A percentile compares a stretch with the other conserved stretches of the same genome.
Evolutionary conservation across 2,329 filamentous ascomycete species (phyloP).

Genomic region (Curvularia sp.): DNA sequence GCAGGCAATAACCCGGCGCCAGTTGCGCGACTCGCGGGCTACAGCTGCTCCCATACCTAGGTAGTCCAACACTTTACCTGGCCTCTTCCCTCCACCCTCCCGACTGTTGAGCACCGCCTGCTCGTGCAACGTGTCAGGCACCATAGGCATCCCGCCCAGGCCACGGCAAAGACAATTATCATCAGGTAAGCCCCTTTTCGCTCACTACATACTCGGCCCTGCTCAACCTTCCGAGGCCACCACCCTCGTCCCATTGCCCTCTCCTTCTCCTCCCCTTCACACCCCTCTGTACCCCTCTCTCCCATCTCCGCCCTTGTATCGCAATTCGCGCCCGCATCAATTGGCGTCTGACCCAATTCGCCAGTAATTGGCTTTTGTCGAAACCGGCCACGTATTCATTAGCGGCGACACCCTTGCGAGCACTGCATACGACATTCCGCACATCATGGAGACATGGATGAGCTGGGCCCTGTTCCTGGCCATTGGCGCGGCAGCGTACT

Average conservation of each 20-base stretch:
- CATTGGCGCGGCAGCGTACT: constrained; percentile 37
- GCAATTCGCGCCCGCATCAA: background rate
- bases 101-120: constrained; percentile 12
- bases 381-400: constrained; percentile 7
- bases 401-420: constrained; percentile 1
- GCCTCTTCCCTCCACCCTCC: constrained; percentile 29
- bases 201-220: background rate
- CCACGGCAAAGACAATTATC: constrained; percentile 18
- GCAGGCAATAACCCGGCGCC: background rate
- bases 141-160: constrained; percentile 14
- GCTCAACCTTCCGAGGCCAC: constrained; percentile 11
- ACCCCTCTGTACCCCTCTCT: background rate
- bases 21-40: constrained; percentile 14
- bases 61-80: constrained; percentile 30
- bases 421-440: constrained; percentile 1
- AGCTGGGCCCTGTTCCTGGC: constrained; percentile 46
- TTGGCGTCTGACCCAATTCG: background rate
- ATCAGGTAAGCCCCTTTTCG: constrained; percentile 15
- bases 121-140: constrained; percentile 19
- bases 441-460: constrained; percentile 43
- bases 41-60: constrained; percentile 6
- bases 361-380: constrained; percentile 2
- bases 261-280: background rate
- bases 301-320: background rate
- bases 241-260: constrained; percentile 13